phyloP scores from a whole-genome alignment of 2,329 filamentous ascomycete species.

The Pestalotiopsis sp. region DNA sequence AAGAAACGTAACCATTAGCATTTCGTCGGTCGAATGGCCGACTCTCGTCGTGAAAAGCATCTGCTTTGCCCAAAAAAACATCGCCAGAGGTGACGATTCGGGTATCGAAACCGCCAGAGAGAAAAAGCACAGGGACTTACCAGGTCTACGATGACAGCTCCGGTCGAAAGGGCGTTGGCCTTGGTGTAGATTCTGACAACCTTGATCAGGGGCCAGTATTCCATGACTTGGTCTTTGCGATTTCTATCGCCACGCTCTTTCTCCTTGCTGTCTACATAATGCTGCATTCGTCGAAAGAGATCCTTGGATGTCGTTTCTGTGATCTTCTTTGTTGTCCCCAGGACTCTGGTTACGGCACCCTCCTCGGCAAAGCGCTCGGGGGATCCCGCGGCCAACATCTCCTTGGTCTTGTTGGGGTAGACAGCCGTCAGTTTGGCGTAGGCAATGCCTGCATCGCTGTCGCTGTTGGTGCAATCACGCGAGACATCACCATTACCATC shows the following conservation, averaged over 20 bases:
- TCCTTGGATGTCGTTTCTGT: slow-evolving; percentile 32
- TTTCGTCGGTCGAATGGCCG: background rate
- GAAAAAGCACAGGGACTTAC: background rate
- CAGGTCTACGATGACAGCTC: slow-evolving; percentile 60
- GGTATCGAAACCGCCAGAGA: background rate
- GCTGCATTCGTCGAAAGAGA: slow-evolving; percentile 50
- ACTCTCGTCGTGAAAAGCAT: background rate
- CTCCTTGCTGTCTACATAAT: slow-evolving; percentile 51
- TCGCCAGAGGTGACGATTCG: background rate
- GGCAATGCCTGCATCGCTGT: slow-evolving; percentile 29
- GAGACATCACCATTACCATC: slow-evolving; percentile 26
- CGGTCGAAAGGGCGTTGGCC: slow-evolving; percentile 52
- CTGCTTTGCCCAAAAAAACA: background rate
- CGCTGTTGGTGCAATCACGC: slow-evolving; percentile 21
- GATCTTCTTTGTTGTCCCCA: slow-evolving; percentile 49
- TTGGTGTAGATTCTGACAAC: slow-evolving; percentile 51
- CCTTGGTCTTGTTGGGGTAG: slow-evolving; percentile 29
- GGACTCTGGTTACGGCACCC: slow-evolving; percentile 38
- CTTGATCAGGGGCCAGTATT: slow-evolving; percentile 34
- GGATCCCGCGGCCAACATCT: slow-evolving; percentile 29
- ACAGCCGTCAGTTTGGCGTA: slow-evolving; percentile 32
- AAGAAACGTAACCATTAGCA: background rate
- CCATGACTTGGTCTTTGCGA: background rate
- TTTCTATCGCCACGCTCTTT: background rate
- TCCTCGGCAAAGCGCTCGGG: slow-evolving; percentile 45